These are phyloP conservation scores for Paracamarosporium sp. DNA, from an alignment of 2,329 filamentous ascomycete genomes.

Conservation along the genomic window DNA sequence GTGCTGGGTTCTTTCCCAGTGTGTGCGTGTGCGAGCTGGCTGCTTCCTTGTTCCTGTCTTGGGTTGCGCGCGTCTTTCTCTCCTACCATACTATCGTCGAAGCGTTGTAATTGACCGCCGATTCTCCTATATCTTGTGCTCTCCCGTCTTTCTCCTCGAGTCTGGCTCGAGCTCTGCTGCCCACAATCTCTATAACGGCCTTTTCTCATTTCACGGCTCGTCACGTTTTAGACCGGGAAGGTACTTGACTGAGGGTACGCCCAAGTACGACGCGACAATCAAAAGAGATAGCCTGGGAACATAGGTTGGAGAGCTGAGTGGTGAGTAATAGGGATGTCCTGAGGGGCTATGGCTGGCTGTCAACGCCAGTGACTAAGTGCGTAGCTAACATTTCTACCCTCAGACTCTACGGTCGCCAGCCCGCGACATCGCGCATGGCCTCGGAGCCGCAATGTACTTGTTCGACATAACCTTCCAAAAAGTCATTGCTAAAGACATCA, in stretches of 20 bases:
- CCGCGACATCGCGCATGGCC: constrained; percentile 11
- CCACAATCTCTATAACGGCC: not conserved
- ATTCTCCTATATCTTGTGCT: constrained; percentile 3
- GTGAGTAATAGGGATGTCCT: not conserved
- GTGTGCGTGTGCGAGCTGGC: constrained; percentile 7
- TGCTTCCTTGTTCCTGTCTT: constrained; percentile 15
- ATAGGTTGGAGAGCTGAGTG: not conserved
- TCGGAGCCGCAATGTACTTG: constrained; percentile 15
- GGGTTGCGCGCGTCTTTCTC: constrained; percentile 12
- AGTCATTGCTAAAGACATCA: constrained; percentile 7
- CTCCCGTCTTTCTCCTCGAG: not conserved
- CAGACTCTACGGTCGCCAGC: not conserved
- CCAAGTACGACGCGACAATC: not conserved
- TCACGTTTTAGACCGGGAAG: not conserved
- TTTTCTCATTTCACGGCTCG: not conserved
- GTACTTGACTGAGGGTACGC: not conserved
- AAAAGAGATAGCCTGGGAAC: not conserved
- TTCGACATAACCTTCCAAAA: constrained; percentile 10
- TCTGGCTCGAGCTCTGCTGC: not conserved
- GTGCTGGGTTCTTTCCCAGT: constrained; percentile 12
- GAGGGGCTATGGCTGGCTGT: not conserved
- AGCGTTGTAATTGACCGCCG: constrained; percentile 12
- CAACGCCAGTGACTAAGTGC: not conserved
- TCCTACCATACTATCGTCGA: constrained; percentile 7
- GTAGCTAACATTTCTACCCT: not conserved